Conservation (phyloP, 768 basidiomycete species). For the Mycena alexandri region DNA sequence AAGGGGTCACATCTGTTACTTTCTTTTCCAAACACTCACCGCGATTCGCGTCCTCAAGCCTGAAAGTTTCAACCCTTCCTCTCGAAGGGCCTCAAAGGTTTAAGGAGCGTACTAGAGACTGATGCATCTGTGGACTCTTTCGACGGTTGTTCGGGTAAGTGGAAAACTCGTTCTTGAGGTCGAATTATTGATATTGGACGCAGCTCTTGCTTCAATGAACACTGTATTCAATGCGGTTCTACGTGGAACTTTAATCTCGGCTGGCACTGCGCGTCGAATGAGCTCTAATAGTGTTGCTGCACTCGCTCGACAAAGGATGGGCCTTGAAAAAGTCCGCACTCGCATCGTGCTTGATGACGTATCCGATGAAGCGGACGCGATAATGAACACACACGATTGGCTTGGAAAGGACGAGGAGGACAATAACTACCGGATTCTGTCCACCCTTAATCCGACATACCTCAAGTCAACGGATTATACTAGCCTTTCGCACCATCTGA, state of each 20-base stretch:
- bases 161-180: too few relatives aligned
- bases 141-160: too few relatives aligned
- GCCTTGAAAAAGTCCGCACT: conserved; percentile 11
- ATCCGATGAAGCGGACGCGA: not conserved
- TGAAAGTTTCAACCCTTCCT: too few relatives aligned
- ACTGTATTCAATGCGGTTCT: not conserved
- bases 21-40: too few relatives aligned
- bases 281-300: not conserved
- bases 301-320: not conserved
- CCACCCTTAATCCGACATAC: conserved; percentile 20
- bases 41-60: too few relatives aligned
- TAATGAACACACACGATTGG: conserved; percentile 12
- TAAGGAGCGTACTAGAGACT: too few relatives aligned
- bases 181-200: too few relatives aligned
- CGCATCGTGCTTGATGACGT: conserved; percentile 15
- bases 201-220: too few relatives aligned
- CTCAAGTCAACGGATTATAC: conserved; percentile 14
- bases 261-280: not conserved
- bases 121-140: too few relatives aligned
- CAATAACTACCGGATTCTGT: not conserved
- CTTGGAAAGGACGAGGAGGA: not conserved
- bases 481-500: not conserved
- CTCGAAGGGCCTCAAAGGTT: too few relatives aligned
- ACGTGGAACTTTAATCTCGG: not conserved
- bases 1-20: too few relatives aligned